Conservation (phyloP, 352 stramenopile genomes). For the Phytophthora hybrid region DNA sequence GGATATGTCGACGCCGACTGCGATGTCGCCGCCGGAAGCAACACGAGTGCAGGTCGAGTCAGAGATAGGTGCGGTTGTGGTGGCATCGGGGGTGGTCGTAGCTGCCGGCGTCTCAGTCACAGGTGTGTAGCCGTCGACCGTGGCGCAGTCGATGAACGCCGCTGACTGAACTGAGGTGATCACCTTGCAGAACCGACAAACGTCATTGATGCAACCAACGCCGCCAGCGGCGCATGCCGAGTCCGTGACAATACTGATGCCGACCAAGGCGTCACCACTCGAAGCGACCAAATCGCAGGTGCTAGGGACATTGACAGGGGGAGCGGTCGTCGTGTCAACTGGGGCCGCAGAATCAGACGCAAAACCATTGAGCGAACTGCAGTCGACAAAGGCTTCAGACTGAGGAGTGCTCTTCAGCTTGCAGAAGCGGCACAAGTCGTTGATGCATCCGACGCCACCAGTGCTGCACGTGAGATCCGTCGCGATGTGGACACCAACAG, state of each 20-base stretch:
- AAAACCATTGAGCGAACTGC: constrained; percentile 11
- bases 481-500: constrained; percentile 40
- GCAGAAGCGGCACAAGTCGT: constrained; percentile 55
- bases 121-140: constrained; percentile 16
- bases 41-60: constrained; percentile 9
- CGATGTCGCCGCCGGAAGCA: constrained; percentile 37
- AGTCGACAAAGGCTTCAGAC: constrained; percentile 35
- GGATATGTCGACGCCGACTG: constrained; percentile 40
- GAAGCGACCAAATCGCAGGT: constrained; percentile 24
- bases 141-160: constrained; percentile 29
- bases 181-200: constrained; percentile 55
- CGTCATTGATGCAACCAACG: constrained; percentile 42
- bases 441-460: constrained; percentile 49
- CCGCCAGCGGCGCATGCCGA: constrained; percentile 33
- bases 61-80: constrained; percentile 1
- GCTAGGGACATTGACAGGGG: not conserved
- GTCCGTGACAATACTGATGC: constrained; percentile 42
- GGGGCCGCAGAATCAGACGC: not conserved
- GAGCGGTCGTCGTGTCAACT: not conserved
- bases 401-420: constrained; percentile 34
- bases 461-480: constrained; percentile 36
- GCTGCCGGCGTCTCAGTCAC: constrained; percentile 9
- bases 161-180: constrained; percentile 33
- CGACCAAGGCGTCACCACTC: constrained; percentile 32
- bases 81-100: constrained; percentile 4